A percentile compares a stretch with the other conserved stretches of the same genome.
phyloP scores from a whole-genome alignment of 2,329 filamentous ascomycete species.

The Penicillium sp. region DNA sequence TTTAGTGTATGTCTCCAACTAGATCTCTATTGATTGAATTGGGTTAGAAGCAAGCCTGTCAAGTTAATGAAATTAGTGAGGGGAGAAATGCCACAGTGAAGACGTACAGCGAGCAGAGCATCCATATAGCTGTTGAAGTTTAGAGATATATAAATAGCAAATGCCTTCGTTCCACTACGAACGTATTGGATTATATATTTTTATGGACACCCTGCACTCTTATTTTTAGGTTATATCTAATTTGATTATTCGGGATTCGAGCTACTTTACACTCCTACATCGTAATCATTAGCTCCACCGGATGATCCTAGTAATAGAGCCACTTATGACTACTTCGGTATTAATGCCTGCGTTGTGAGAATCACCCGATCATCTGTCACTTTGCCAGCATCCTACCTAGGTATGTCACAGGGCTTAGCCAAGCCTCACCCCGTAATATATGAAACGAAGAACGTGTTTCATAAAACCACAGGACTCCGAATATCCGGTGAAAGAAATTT shows the following conservation, averaged over 20 bases:
- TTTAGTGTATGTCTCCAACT: neutral
- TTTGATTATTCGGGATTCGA: too few relatives aligned
- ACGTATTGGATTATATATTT: too few relatives aligned
- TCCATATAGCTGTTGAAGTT: neutral
- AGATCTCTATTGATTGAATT: neutral
- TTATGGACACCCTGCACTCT: neutral
- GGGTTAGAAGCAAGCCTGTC: neutral
- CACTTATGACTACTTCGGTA: neutral
- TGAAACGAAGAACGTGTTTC: neutral
- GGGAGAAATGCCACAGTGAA: too few relatives aligned
- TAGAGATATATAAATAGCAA: neutral
- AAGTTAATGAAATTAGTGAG: rapidly evolving
- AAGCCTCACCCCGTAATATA: too few relatives aligned
- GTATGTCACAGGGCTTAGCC: neutral
- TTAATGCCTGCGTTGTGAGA: neutral
- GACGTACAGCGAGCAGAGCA: neutral
- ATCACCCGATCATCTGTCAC: neutral
- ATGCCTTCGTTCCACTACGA: too few relatives aligned
- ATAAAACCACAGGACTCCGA: neutral
- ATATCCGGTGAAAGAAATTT: neutral
- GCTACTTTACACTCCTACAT: neutral
- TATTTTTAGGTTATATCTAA: neutral
- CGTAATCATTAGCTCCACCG: neutral
- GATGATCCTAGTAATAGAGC: neutral
- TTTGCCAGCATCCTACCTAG: neutral